Percentiles rank a stretch among this genome's conserved stretches.
Conservation (phyloP, 768 basidiomycete genomes). For the Serendipita indica region DNA sequence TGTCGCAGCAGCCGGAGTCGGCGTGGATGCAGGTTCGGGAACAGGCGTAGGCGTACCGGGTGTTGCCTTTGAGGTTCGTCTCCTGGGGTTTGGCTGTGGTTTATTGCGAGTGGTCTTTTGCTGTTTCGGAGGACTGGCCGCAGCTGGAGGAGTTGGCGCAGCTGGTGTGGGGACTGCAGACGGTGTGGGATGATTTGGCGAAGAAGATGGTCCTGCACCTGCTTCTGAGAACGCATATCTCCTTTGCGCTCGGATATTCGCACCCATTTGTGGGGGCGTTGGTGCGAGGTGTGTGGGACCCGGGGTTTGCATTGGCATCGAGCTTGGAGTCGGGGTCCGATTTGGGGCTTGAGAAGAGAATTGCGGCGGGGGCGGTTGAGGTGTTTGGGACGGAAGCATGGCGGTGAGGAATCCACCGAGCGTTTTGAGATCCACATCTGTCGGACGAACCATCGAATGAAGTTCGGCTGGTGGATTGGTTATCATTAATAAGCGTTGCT, state of each 20-base stretch:
- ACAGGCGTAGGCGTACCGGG: constrained; percentile 2
- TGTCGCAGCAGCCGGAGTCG: neutral
- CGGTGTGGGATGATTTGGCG: neutral
- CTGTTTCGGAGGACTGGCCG: constrained; percentile 1
- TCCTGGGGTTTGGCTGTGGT: neutral
- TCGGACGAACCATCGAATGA: neutral
- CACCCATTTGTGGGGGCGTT: neutral
- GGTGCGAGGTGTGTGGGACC: too few relatives aligned
- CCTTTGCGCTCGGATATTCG: too few relatives aligned
- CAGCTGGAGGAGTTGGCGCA: neutral
- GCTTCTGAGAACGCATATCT: too few relatives aligned
- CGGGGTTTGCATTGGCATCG: neutral
- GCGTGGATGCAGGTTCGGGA: neutral
- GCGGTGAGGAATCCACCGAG: neutral
- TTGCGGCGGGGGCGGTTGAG: neutral
- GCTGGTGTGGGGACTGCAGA: neutral
- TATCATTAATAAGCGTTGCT: neutral
- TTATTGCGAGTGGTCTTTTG: neutral
- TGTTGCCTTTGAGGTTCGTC: neutral
- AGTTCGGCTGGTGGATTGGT: neutral
- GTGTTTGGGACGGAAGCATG: neutral
- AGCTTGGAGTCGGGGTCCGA: neutral
- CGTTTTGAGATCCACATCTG: neutral
- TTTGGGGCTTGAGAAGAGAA: neutral
- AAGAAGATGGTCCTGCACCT: too few relatives aligned